Base-by-base conservation (phyloP, 345 rosid species). In the Heritiera fomes region DNA sequence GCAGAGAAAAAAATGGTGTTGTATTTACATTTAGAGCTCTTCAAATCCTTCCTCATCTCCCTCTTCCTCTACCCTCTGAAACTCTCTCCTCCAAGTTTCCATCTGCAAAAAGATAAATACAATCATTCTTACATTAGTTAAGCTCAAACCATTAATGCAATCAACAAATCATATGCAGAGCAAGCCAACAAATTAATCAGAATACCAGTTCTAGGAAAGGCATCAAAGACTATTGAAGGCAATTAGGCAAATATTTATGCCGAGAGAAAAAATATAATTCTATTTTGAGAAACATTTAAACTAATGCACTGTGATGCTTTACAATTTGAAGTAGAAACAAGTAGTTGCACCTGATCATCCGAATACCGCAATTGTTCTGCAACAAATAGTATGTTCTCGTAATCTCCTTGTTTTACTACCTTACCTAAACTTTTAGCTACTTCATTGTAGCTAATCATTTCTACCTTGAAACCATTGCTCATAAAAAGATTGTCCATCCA, bases 1-100 rank as follows among this genome's bases (percentile, higher is more conserved):
- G 59, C 75, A 28, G 59, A 58, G 62, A 50, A 50, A 71, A 1
- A 15, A 15, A 49, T 47, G 50, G 1, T 4, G 1, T 17, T 53
- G 15, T 50, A 52, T 72, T 34, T 53, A 34, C 47, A 32, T 64
- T 76, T 77, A 77, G 32, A 77, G 79, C 52, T 95, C 97, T 78
- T 92, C 99, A 74, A 95, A 95, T 52, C 98, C 99, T 73, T 93
- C 94, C 87, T 95, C 97, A 75, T 92, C 97, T 34, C 94, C 97
- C 73, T 88, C 99, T 77, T 93, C 98, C 72, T 93, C 98, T 0
- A 91, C 81, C 85, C 97, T 88, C 80, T 83, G 83, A 70, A 89
- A 84, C 77, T 88, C 97, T 84, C 77, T 86, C 83, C 96, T 92
- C 97, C 99, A 96, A 71, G 79, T 82, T 56, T 91, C 94, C 97